These are phyloP conservation scores for Thalassia testudinum DNA, from an alignment of 116 monocot genomes.

Conservation along the genomic window DNA sequence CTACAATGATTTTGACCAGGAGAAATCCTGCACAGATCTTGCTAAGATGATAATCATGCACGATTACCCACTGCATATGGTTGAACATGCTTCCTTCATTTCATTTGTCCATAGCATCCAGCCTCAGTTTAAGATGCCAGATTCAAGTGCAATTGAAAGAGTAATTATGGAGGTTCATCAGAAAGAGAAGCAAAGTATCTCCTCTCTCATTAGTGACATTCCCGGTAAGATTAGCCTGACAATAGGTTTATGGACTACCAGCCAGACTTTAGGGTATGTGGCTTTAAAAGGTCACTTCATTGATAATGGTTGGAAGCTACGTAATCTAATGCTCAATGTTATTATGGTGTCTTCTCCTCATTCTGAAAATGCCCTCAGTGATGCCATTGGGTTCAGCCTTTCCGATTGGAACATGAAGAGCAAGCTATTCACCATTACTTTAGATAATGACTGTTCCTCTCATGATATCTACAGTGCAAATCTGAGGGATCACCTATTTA, in stretches of 20 bases:
- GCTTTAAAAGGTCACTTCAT: slow-evolving; percentile 21
- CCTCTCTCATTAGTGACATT: slow-evolving; percentile 33
- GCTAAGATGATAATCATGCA: slow-evolving; percentile 97
- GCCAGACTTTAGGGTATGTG: slow-evolving; percentile 21
- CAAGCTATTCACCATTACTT: slow-evolving; percentile 22
- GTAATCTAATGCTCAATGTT: slow-evolving; percentile 15
- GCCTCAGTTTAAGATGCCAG: slow-evolving; percentile 65
- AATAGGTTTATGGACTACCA: slow-evolving; percentile 17
- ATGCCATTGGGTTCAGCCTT: slow-evolving; percentile 11
- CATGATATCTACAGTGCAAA: too few species aligned
- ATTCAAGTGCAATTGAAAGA: slow-evolving; percentile 32
- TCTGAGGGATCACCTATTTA: slow-evolving; percentile 18
- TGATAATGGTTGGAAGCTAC: slow-evolving; percentile 22
- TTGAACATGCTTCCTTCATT: slow-evolving; percentile 57
- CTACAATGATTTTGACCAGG: slow-evolving; percentile 58
- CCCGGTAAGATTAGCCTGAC: slow-evolving; percentile 35
- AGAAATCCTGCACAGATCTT: slow-evolving; percentile 44
- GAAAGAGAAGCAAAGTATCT: slow-evolving; percentile 49
- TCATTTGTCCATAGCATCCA: slow-evolving; percentile 67
- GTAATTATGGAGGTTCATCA: slow-evolving; percentile 55
- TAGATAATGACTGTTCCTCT: slow-evolving; percentile 24
- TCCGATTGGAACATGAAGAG: slow-evolving; percentile 24
- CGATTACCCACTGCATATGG: slow-evolving; percentile 80
- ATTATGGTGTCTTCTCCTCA: slow-evolving; percentile 25
- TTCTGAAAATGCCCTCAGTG: slow-evolving; percentile 17